A percentile compares a stretch with the other conserved stretches of the same genome.
These are phyloP conservation scores for Blastobotrys aristatus DNA, from an alignment of 1,139 yeast genomes.

Conservation along the genomic window DNA sequence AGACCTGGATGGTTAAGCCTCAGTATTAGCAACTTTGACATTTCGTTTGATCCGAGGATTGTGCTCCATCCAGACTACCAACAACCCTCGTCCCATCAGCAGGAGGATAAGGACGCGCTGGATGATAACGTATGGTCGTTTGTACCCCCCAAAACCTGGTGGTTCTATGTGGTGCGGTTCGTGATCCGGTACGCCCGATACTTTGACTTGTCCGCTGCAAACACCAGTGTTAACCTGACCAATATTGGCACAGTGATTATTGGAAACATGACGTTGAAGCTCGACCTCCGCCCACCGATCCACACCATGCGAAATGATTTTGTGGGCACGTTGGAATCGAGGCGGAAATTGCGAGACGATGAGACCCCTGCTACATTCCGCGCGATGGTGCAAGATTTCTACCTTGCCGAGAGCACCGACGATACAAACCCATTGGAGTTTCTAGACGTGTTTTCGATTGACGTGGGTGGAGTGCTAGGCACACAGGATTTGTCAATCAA, in stretches of 20 bases:
- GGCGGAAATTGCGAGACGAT: constrained; percentile 25
- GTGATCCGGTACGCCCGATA: constrained; percentile 27
- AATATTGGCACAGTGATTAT: constrained; percentile 28
- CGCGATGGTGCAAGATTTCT: constrained; percentile 29
- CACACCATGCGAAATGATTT: constrained; percentile 22
- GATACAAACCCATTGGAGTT: constrained; percentile 32
- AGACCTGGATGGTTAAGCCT: constrained; percentile 37
- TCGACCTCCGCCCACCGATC: constrained; percentile 27
- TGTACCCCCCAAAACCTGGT: constrained; percentile 24
- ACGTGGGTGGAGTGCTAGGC: constrained; percentile 34
- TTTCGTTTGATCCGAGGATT: constrained; percentile 30
- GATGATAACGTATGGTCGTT: constrained; percentile 20
- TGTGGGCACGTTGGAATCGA: constrained; percentile 34
- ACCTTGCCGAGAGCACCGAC: constrained; percentile 26
- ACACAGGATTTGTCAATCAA: constrained; percentile 30
- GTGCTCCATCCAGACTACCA: constrained; percentile 22
- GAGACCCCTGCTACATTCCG: constrained; percentile 31
- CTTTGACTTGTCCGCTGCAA: constrained; percentile 27
- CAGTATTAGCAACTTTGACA: constrained; percentile 29
- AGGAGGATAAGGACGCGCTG: constrained; percentile 16
- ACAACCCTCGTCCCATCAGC: not conserved
- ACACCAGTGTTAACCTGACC: constrained; percentile 26
- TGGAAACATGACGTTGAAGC: constrained; percentile 27
- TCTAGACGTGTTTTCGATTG: constrained; percentile 30
- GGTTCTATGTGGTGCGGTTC: constrained; percentile 26